Conservation (phyloP, 768 basidiomycete species). For the Trametes elegans region DNA sequence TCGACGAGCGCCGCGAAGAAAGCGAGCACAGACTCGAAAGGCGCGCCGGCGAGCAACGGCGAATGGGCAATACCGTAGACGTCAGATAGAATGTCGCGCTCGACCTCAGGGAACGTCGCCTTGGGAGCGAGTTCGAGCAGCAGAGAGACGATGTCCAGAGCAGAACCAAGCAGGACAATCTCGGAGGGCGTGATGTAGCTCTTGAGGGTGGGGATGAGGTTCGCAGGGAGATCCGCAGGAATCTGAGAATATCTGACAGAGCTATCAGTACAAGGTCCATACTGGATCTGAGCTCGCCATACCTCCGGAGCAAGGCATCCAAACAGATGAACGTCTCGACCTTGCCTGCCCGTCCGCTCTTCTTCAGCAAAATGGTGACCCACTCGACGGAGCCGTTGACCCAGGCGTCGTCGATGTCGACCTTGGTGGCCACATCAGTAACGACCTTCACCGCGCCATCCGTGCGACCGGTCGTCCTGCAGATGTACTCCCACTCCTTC, state of each 20-base stretch:
- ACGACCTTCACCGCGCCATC: constrained; percentile 80
- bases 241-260: constrained; percentile 45
- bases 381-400: constrained; percentile 77
- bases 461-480: constrained; percentile 65
- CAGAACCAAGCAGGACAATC: constrained; percentile 74
- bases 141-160: constrained; percentile 61
- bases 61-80: constrained; percentile 76
- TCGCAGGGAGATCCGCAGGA: constrained; percentile 57
- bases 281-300: constrained; percentile 21
- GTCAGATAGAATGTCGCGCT: constrained; percentile 61
- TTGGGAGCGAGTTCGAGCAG: constrained; percentile 67
- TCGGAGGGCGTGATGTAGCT: constrained; percentile 73
- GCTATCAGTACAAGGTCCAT: background rate
- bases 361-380: constrained; percentile 70
- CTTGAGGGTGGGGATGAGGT: constrained; percentile 72
- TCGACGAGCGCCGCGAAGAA: constrained; percentile 84
- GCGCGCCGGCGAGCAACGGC: constrained; percentile 69
- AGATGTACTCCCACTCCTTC: constrained; percentile 81
- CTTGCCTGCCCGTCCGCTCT: constrained; percentile 77
- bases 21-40: constrained; percentile 76
- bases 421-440: constrained; percentile 76
- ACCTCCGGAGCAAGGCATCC: constrained; percentile 70
- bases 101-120: constrained; percentile 72
- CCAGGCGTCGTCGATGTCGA: constrained; percentile 73
- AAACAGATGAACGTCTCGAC: constrained; percentile 77